phyloP scores from a whole-genome alignment of 2,329 filamentous ascomycete species.

The Diaporthe sp. region DNA sequence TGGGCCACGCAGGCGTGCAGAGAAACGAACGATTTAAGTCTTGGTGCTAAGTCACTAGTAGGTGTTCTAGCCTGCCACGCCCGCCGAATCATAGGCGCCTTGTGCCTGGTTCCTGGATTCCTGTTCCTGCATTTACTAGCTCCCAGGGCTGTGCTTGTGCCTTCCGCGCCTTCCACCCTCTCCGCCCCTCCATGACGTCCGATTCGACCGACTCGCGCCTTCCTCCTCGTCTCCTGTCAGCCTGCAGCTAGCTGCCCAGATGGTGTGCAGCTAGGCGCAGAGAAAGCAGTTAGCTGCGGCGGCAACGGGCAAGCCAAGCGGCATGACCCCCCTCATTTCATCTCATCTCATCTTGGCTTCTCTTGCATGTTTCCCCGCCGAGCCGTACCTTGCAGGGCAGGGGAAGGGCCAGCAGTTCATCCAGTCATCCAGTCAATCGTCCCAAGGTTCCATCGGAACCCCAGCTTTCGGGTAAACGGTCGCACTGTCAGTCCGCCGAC shows the following conservation, averaged over 20 bases:
- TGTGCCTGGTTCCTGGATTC: constrained; percentile 27
- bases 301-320: not conserved
- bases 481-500: not conserved
- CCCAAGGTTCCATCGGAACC: constrained; percentile 2
- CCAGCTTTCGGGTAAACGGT: constrained; percentile 18
- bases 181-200: constrained; percentile 6
- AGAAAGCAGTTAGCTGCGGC: not conserved
- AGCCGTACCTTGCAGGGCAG: constrained; percentile 3
- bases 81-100: constrained; percentile 2
- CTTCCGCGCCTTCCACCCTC: not conserved
- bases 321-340: constrained; percentile 1
- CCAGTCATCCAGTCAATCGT: not conserved
- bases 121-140: constrained; percentile 12
- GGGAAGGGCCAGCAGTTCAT: constrained; percentile 17
- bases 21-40: not conserved
- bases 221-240: constrained; percentile 10
- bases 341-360: not conserved
- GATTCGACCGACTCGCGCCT: constrained; percentile 21
- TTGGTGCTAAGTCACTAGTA: constrained; percentile 1
- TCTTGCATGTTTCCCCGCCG: not conserved
- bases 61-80: not conserved
- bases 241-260: not conserved
- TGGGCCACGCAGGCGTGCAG: not conserved
- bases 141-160: constrained; percentile 4
- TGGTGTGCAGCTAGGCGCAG: not conserved